phyloP scores from a whole-genome alignment of 2,329 filamentous ascomycete genomes.

The Aureobasidium sp. region DNA sequence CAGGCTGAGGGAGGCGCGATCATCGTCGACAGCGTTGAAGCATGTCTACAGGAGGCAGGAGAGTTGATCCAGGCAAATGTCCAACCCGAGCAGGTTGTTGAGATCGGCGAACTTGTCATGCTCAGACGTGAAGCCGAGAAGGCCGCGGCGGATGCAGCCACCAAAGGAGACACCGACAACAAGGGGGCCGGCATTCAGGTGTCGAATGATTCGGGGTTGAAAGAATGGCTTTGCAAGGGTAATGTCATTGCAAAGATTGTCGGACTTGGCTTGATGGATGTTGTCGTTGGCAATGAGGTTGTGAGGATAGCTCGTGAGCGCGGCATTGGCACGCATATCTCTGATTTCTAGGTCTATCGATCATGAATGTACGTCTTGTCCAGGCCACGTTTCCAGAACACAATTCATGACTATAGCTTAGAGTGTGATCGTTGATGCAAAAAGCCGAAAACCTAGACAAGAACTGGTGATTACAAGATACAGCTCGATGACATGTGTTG shows the following conservation, averaged over 20 bases:
- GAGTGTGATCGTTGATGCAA: too few relatives aligned
- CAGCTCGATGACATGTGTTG: too few relatives aligned
- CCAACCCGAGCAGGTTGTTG: conserved; percentile 68
- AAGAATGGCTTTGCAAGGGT: conserved; percentile 55
- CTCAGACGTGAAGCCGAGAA: conserved; percentile 48
- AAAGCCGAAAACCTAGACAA: too few relatives aligned
- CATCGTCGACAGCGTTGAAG: conserved; percentile 63
- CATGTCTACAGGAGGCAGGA: conserved; percentile 74
- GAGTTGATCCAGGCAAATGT: conserved; percentile 77
- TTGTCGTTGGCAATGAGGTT: conserved; percentile 55
- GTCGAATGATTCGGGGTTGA: conserved; percentile 36
- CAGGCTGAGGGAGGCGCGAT: conserved; percentile 53
- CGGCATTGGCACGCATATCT: conserved; percentile 49
- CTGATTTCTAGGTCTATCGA: conserved; percentile 39
- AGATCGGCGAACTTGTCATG: conserved; percentile 75
- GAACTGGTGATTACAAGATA: too few relatives aligned
- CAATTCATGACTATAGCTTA: background rate
- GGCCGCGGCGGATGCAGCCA: conserved; percentile 21
- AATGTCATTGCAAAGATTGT: conserved; percentile 66
- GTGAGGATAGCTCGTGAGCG: conserved; percentile 49
- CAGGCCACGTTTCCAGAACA: background rate
- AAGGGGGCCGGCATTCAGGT: conserved; percentile 23
- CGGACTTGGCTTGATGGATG: conserved; percentile 61
- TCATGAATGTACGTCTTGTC: background rate
- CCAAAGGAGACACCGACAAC: conserved; percentile 20